Conservation (phyloP, 2,329 filamentous ascomycete species). For the Trichoderma sp. region DNA sequence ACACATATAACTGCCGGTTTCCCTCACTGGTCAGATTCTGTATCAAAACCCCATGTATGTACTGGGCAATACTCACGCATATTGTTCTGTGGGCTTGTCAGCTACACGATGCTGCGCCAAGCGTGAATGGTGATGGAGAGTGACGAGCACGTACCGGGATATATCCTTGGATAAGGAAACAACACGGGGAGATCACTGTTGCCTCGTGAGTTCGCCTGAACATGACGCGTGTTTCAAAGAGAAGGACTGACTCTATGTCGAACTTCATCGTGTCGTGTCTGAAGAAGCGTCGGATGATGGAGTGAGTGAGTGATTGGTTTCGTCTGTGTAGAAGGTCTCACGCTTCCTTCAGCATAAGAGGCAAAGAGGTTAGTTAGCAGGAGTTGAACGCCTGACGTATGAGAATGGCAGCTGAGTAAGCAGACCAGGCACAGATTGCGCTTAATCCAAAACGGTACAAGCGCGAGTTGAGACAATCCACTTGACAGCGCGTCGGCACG, state of each 20-base stretch:
- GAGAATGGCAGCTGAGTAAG: neutral
- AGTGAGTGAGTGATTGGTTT: neutral
- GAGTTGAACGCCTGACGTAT: neutral
- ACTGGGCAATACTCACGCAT: conserved; percentile 48
- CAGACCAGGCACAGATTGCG: neutral
- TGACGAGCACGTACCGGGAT: conserved; percentile 50
- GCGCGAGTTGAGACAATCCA: neutral
- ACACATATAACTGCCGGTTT: conserved; percentile 55
- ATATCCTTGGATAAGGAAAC: conserved; percentile 62
- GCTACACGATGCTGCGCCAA: neutral
- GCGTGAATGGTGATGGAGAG: neutral
- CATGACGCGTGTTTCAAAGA: neutral
- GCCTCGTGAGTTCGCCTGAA: conserved; percentile 6
- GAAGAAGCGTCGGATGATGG: neutral
- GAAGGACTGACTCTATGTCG: conserved; percentile 26
- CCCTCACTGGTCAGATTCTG: neutral
- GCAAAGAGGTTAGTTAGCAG: neutral
- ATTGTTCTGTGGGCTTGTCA: conserved; percentile 50
- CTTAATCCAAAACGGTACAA: neutral
- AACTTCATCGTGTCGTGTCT: conserved; percentile 22
- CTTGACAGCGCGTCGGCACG: neutral
- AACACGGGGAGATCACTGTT: conserved; percentile 59
- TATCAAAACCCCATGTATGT: neutral
- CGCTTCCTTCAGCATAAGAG: conserved; percentile 3
- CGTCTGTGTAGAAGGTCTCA: conserved; percentile 5